Evolutionary conservation across 352 stramenopile species (phyloP).

Genomic region (Phytophthora cryptogea): DNA sequence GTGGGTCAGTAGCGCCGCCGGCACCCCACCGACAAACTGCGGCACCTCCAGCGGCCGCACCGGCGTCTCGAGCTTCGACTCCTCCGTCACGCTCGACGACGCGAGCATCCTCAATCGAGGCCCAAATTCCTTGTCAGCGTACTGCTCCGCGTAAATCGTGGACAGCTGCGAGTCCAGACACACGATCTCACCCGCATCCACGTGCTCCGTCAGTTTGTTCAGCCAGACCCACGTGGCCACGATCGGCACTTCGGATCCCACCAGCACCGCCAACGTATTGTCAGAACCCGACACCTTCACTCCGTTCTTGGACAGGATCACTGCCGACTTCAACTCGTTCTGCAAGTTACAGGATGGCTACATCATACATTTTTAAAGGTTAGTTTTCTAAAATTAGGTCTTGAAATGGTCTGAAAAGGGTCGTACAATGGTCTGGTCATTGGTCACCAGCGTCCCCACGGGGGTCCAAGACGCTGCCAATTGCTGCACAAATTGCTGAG

Average conservation of each 20-base stretch:
- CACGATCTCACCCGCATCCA: conserved; percentile 52
- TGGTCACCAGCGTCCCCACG: conserved; percentile 59
- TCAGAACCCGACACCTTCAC: conserved; percentile 34
- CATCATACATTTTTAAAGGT: not conserved
- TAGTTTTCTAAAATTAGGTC: not conserved
- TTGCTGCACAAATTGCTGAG: conserved; percentile 55
- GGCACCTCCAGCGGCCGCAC: conserved; percentile 58
- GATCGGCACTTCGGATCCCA: conserved; percentile 47
- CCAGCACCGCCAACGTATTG: conserved; percentile 45
- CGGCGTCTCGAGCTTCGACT: conserved; percentile 34
- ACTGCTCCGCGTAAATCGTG: conserved; percentile 54
- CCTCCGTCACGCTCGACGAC: conserved; percentile 36
- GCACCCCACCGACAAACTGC: conserved; percentile 55
- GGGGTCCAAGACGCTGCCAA: conserved; percentile 47
- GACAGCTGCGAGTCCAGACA: conserved; percentile 67
- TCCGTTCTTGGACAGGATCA: conserved; percentile 51
- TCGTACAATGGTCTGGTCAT: conserved; percentile 54
- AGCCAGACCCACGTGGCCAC: conserved; percentile 58
- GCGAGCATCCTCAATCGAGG: conserved; percentile 54
- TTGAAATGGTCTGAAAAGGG: not conserved
- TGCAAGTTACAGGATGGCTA: conserved; percentile 37
- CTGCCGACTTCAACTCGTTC: not conserved
- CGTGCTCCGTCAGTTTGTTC: conserved; percentile 40
- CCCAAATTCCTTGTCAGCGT: conserved; percentile 24
- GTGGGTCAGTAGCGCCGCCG: conserved; percentile 63